Percentiles rank a stretch among this genome's conserved stretches.
These are phyloP conservation scores for Entamoeba moshkovskii DNA, from an alignment of 208 protist genomes.

Conservation along the genomic window DNA sequence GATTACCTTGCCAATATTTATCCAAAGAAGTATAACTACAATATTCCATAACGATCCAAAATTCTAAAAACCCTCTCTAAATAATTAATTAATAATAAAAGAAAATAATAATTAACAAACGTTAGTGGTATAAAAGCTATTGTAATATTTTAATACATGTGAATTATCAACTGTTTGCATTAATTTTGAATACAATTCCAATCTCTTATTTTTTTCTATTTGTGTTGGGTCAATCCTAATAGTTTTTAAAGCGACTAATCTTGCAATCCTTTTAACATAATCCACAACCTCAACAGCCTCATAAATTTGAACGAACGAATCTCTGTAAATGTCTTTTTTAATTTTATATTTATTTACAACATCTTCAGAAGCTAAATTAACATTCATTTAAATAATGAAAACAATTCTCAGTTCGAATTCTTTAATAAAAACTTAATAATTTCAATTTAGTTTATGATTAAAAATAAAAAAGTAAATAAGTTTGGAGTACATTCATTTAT, in stretches of 20 bases:
- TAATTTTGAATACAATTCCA: background rate
- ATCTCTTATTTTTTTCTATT: background rate
- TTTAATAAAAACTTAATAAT: too few species aligned
- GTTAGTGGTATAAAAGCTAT: background rate
- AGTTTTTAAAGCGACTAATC: background rate
- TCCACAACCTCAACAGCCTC: background rate
- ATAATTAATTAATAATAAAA: too few species aligned
- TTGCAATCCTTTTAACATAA: background rate
- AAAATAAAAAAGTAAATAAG: too few species aligned
- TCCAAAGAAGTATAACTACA: background rate
- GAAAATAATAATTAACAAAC: background rate
- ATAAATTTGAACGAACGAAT: background rate
- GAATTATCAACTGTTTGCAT: background rate
- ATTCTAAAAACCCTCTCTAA: background rate
- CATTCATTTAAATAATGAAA: too few species aligned
- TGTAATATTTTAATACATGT: background rate
- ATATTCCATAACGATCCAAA: background rate
- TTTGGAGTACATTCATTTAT: too few species aligned
- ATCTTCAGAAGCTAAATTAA: too few species aligned
- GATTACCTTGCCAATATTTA: background rate
- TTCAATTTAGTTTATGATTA: too few species aligned
- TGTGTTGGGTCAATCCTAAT: background rate
- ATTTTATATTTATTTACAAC: background rate
- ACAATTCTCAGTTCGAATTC: too few species aligned
- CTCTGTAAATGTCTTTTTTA: background rate